Percentiles rank a stretch among this genome's conserved stretches.
Conservation (phyloP, 2,329 filamentous ascomycete species). For the Sordariomycetes sp. region DNA sequence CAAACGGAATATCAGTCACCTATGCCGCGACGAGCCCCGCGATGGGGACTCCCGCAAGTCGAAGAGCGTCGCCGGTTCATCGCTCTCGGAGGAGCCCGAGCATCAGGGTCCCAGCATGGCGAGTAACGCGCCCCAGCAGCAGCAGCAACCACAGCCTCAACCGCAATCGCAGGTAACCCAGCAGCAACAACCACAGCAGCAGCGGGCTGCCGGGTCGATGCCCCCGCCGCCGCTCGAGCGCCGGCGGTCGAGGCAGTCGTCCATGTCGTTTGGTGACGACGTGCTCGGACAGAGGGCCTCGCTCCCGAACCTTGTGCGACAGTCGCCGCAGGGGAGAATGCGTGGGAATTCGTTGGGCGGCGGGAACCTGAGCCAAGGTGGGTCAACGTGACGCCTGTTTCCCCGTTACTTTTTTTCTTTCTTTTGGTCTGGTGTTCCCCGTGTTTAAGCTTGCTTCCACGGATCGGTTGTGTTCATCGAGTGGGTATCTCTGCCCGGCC, state of each 20-base stretch:
- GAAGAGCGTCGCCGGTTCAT: slow-evolving; percentile 52
- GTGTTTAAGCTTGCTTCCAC: background rate
- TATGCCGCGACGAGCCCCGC: slow-evolving; percentile 95
- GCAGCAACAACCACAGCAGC: slow-evolving; percentile 14
- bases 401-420: slow-evolving; percentile 6
- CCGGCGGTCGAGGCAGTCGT: background rate
- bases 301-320: slow-evolving; percentile 54
- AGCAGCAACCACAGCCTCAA: slow-evolving; percentile 16
- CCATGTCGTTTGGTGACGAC: slow-evolving; percentile 1
- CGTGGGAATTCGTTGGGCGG: slow-evolving; percentile 26
- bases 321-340: slow-evolving; percentile 55
- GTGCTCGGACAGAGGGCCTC: background rate
- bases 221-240: slow-evolving; percentile 1
- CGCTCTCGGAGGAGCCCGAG: slow-evolving; percentile 51
- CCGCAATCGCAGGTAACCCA: slow-evolving; percentile 15
- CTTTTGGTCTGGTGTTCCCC: slow-evolving; percentile 1
- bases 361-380: slow-evolving; percentile 62
- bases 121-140: slow-evolving; percentile 10
- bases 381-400: slow-evolving; percentile 26
- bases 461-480: background rate
- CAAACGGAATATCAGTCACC: slow-evolving; percentile 95
- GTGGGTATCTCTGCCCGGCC: background rate
- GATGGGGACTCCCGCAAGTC: slow-evolving; percentile 72
- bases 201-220: slow-evolving; percentile 4
- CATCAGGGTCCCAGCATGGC: background rate